Conservation (phyloP, 2,329 filamentous ascomycete genomes). For the Tolypocladium nubicola region DNA sequence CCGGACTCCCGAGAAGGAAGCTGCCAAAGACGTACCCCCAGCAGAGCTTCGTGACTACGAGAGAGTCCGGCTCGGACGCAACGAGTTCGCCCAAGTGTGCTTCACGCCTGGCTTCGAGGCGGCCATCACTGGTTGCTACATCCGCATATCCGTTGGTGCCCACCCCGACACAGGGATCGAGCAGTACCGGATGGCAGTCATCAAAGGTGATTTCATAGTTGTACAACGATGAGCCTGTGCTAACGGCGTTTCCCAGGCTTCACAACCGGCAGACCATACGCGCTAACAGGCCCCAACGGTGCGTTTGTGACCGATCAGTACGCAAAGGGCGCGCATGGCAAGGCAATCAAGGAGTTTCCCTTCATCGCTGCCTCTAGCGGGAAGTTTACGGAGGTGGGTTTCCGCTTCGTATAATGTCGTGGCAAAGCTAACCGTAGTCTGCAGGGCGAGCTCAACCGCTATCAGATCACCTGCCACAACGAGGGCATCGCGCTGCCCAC, state of each 20-base stretch:
- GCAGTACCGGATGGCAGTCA: slow-evolving; percentile 77
- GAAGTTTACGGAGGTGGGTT: slow-evolving; percentile 64
- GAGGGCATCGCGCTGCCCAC: slow-evolving; percentile 67
- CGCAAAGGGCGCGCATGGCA: slow-evolving; percentile 69
- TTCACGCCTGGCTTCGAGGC: slow-evolving; percentile 86
- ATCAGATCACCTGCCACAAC: slow-evolving; percentile 61
- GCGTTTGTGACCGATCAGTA: slow-evolving; percentile 80
- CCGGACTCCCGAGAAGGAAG: slow-evolving; percentile 49
- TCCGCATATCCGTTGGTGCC: slow-evolving; percentile 72
- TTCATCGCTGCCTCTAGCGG: slow-evolving; percentile 87
- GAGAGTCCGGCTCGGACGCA: slow-evolving; percentile 71
- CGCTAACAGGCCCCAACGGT: slow-evolving; percentile 68
- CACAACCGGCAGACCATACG: slow-evolving; percentile 69
- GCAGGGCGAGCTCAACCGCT: slow-evolving; percentile 70
- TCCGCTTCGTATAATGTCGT: neutral
- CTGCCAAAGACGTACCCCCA: slow-evolving; percentile 57
- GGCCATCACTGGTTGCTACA: slow-evolving; percentile 73
- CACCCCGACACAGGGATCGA: slow-evolving; percentile 62
- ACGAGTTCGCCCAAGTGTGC: slow-evolving; percentile 81
- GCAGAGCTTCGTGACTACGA: slow-evolving; percentile 75
- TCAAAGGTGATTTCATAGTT: slow-evolving; percentile 54
- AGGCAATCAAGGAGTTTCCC: slow-evolving; percentile 73
- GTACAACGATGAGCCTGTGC: neutral
- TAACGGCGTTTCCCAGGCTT: slow-evolving; percentile 47
- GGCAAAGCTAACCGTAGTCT: slow-evolving; percentile 11